Evolutionary conservation across 228 moss, liverwort and hornwort genomes (phyloP), one percentile per base, ranked within the genome.

Genomic region (Sphagnum fallax): DNA sequence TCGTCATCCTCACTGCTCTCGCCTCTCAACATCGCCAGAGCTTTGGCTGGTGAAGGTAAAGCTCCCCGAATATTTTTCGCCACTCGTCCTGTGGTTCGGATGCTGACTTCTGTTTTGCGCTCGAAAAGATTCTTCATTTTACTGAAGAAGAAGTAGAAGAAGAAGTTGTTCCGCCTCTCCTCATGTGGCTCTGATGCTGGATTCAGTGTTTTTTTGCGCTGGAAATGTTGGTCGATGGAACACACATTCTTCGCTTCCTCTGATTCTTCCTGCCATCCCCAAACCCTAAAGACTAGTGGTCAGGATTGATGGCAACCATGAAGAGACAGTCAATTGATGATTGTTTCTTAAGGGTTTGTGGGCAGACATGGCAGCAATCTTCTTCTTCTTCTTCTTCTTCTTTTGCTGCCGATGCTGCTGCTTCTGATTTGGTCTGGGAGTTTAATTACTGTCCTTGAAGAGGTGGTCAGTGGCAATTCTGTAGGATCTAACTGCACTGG

Each of bases 1-100:
- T 61, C 71, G 12, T 67, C 75, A 1, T 80, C 82, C 73, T 80
- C 86, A 4, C 67, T 86, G 58, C 82, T 86, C 65, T 82, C 55
- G 10, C 80, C 75, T 63, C 70, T 80, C 13, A 82, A 62, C n/a
- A 86, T 86, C 74, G 12, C 82, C 53, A 72, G 49, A 65, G 80
- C 82, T 75, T 69, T 86, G n/a, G 9, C 76, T 53, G 86, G 82
- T 10, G 75, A 86, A 0, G 77, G 86, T 86, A 66, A 75, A 70
- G 51, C 49, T 50, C 48, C 32, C 6, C 4, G 8, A 16, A 10
- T 60, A 32, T 32, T 32, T 32, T 32, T 32, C 32, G 14, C 60
- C 14, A 60, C 14, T 60, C 13, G n/a, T 60, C 13, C 12, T 14
- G 60, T 5, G 13, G 13, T 60, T 14, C 6, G 4, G 60, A 60